These are phyloP conservation scores for Picea sitchensis DNA, from an alignment of 75 land plant species.

Conservation along the genomic window DNA sequence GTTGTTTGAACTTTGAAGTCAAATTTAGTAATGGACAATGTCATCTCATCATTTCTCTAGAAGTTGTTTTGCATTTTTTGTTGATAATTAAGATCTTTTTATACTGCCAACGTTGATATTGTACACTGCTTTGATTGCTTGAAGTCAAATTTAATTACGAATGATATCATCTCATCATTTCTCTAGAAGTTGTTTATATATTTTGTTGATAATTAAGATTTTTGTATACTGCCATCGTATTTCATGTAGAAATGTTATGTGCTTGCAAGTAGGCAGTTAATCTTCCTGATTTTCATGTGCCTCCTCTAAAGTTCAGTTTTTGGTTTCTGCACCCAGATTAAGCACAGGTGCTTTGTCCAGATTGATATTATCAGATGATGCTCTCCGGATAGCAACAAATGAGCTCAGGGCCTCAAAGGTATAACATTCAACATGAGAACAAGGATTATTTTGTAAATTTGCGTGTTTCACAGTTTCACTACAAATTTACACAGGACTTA, in stretches of 20 bases:
- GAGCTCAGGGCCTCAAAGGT: constrained; percentile 67
- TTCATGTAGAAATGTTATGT: not conserved
- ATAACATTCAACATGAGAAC: not conserved
- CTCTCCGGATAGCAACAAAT: constrained; percentile 73
- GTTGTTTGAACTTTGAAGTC: too few species aligned
- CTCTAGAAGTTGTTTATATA: not conserved
- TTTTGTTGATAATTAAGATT: not conserved
- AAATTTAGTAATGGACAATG: not conserved
- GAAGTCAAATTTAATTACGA: too few species aligned
- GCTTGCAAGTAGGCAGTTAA: not conserved
- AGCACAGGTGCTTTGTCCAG: constrained; percentile 88
- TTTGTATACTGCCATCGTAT: not conserved
- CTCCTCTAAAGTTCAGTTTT: not conserved
- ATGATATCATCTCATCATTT: not conserved
- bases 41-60: not conserved
- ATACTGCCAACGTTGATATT: not conserved
- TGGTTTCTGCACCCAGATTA: constrained; percentile 35
- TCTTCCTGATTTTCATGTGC: not conserved
- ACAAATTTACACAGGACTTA: not conserved
- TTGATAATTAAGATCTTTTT: not conserved
- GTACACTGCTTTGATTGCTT: not conserved
- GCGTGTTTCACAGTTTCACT: not conserved
- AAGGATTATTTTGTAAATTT: not conserved
- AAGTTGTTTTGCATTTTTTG: not conserved
- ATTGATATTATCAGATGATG: constrained; percentile 76